phyloP scores from a whole-genome alignment of 805 yeast genomes.

The Candida nemodendra region DNA sequence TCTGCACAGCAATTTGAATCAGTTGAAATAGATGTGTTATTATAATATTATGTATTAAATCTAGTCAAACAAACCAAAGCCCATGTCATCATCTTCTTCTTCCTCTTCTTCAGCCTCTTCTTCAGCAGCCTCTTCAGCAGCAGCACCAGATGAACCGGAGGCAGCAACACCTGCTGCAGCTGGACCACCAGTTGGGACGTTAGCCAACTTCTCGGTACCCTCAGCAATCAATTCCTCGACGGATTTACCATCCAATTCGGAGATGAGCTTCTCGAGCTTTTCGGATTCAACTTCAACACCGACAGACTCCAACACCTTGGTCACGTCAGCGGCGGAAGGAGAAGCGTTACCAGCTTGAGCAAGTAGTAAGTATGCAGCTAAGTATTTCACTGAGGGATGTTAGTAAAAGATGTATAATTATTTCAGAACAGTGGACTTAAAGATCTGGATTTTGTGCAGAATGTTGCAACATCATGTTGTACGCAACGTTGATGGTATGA shows the following conservation, averaged over 20 bases:
- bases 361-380: constrained; percentile 91
- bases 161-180: constrained; percentile 61
- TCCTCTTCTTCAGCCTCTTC: constrained; percentile 50
- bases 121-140: constrained; percentile 57
- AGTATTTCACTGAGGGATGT: constrained; percentile 63
- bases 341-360: constrained; percentile 83
- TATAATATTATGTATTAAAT: constrained; percentile 17
- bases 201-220: constrained; percentile 78
- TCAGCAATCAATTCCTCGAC: constrained; percentile 72
- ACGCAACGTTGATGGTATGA: constrained; percentile 8
- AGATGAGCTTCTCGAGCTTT: constrained; percentile 66
- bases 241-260: constrained; percentile 76
- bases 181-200: constrained; percentile 83
- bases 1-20: background rate
- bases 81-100: constrained; percentile 60
- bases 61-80: constrained; percentile 97
- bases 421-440: no score
- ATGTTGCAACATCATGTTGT: constrained; percentile 4
- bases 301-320: constrained; percentile 68
- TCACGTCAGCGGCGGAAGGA: constrained; percentile 77
- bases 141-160: constrained; percentile 54
- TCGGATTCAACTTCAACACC: constrained; percentile 81
- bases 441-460: no score
- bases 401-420: constrained; percentile 10
- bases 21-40: constrained; percentile 5